Conservation (phyloP, 768 basidiomycete genomes). For the Mrakia gelida region DNA sequence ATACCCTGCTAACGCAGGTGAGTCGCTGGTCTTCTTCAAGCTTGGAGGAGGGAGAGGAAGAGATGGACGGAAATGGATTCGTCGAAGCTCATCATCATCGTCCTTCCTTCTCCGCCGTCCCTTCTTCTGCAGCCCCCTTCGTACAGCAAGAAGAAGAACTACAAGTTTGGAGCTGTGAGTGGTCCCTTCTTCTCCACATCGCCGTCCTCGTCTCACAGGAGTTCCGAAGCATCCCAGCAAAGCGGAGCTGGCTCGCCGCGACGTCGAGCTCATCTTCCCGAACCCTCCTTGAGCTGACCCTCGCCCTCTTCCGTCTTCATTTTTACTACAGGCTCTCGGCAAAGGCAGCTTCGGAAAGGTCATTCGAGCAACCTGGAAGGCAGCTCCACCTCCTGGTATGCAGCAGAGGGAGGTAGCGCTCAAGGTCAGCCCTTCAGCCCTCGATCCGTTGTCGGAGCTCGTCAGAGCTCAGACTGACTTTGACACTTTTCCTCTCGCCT, state of each 20-base stretch:
- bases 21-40: neutral
- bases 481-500: too few relatives aligned
- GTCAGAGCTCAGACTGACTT: too few relatives aligned
- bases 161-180: conserved; percentile 22
- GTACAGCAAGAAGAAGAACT: conserved; percentile 27
- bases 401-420: conserved; percentile 40
- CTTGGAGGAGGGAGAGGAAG: neutral
- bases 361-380: conserved; percentile 55
- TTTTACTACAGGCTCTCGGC: neutral
- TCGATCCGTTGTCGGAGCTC: too few relatives aligned
- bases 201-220: neutral
- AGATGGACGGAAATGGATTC: neutral
- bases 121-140: conserved; percentile 5
- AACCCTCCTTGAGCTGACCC: too few relatives aligned
- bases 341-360: conserved; percentile 48
- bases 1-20: conserved; percentile 17
- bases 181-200: neutral
- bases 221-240: too few relatives aligned
- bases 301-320: neutral
- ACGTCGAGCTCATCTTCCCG: neutral
- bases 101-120: neutral
- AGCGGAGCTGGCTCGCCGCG: too few relatives aligned
- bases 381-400: conserved; percentile 36
- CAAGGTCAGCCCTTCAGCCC: conserved; percentile 49
- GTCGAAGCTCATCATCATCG: neutral